Evolutionary conservation across 2,329 filamentous ascomycete genomes (phyloP).

Genomic region (Aspergillus pseudonomiae): DNA sequence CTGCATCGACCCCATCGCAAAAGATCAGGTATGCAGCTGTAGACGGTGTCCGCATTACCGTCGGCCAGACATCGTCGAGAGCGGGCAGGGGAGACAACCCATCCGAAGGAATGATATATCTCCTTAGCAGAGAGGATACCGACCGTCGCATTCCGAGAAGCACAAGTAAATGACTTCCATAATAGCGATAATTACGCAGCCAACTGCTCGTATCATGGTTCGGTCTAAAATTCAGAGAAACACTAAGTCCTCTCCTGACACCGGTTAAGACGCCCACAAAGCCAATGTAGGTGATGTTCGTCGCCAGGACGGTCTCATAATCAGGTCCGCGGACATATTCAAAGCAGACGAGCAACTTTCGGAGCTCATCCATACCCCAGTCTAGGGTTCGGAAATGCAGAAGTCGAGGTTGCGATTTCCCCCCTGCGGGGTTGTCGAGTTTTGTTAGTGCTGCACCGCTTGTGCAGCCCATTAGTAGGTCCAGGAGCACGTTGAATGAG

Average conservation of each 20-base stretch:
- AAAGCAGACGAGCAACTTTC: slow-evolving; percentile 55
- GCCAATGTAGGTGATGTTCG: slow-evolving; percentile 53
- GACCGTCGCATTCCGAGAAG: slow-evolving; percentile 58
- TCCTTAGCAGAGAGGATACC: slow-evolving; percentile 56
- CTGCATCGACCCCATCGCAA: slow-evolving; percentile 52
- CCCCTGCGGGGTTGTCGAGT: background rate
- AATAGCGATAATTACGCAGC: slow-evolving; percentile 44
- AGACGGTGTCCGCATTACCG: slow-evolving; percentile 44
- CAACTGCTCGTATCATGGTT: slow-evolving; percentile 46
- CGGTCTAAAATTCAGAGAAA: slow-evolving; percentile 57
- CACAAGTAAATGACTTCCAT: slow-evolving; percentile 55
- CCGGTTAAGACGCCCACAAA: slow-evolving; percentile 56
- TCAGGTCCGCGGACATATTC: slow-evolving; percentile 49
- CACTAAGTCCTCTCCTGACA: slow-evolving; percentile 49
- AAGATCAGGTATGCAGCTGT: slow-evolving; percentile 63
- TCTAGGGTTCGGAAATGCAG: slow-evolving; percentile 52
- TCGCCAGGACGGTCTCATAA: slow-evolving; percentile 45
- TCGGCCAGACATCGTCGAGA: slow-evolving; percentile 31
- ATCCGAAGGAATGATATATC: slow-evolving; percentile 41
- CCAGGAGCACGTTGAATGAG: slow-evolving; percentile 64
- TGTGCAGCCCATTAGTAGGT: slow-evolving; percentile 67
- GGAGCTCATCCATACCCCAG: slow-evolving; percentile 57
- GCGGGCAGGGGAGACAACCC: background rate
- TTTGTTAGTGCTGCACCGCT: slow-evolving; percentile 52
- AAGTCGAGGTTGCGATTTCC: slow-evolving; percentile 29